Evolutionary conservation across 495 filamentous ascomycete species (phyloP), one percentile per base, ranked within the genome.

Genomic region (Penicillium tannophilum): DNA sequence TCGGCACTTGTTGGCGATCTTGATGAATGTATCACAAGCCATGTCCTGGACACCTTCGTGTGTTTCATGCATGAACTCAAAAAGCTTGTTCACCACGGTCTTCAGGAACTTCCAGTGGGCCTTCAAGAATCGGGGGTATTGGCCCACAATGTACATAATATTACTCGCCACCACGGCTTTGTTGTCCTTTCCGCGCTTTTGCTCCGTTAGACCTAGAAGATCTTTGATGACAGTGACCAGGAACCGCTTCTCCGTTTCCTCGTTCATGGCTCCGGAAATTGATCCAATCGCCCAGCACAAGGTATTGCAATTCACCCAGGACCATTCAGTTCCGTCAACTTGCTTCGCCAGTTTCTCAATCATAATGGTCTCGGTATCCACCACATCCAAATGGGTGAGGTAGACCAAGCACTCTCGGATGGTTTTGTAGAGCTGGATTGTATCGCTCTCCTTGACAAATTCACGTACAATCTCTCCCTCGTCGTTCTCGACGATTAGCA

Each of bases 51-150:
- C 94, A 78, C 92, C 94, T 84, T 99, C 94, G 69, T 99, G 94
- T 5, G 94, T 98, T 70, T 99, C 94, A 73, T 99, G 94, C 94
- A 99, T 99, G 69, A 99, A 99, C 74, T 99, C 94, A 65, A 99
- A 99, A 12, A 99, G 85, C 77, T 99, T 99, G 77, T 98, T 99
- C 63, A 99, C 94, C 20, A 99, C 94, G 7, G 94, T 99, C 84
- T 99, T 99, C 63, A 99, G 77, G 77, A 99, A 99, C 72, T 98
- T 98, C 94, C 94, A 98, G 71, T 98, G 94, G 0, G 94, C 94
- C 74, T 98, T 98, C 64, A 98, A 77, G 76, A 98, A 98, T 28
- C 94, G 90, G 16, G 94, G 94, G 69, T 98, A 98, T 71, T 98
- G 94, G 35, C 94, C 94, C 56, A 98, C 94, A 72, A 98, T 98